These are phyloP conservation scores for Calvatia gigantea DNA, from an alignment of 768 basidiomycete genomes.

Conservation along the genomic window DNA sequence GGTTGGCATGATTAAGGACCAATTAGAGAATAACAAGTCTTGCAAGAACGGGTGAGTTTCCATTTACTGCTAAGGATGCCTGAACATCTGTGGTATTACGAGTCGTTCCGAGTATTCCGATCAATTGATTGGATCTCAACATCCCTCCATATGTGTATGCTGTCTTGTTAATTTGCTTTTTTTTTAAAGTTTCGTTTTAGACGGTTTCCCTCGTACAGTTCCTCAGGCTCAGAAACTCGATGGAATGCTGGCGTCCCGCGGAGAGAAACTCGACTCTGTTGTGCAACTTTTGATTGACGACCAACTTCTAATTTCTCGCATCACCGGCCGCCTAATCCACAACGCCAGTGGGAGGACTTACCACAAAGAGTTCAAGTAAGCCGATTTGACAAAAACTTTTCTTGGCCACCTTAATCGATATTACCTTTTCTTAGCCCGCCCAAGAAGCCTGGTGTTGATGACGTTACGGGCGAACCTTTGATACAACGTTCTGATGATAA, in stretches of 20 bases:
- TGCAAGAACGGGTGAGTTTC: constrained; percentile 91
- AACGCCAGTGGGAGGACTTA: constrained; percentile 86
- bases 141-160: constrained; percentile 17
- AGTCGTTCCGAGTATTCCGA: constrained; percentile 6
- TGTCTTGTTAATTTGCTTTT: constrained; percentile 11
- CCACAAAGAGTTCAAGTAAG: constrained; percentile 93
- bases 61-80: background rate
- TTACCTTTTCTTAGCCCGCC: constrained; percentile 66
- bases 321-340: constrained; percentile 95
- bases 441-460: constrained; percentile 93
- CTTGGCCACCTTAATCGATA: constrained; percentile 1
- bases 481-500: constrained; percentile 99
- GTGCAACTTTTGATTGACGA: constrained; percentile 92
- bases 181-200: constrained; percentile 89
- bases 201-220: constrained; percentile 99
- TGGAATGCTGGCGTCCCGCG: constrained; percentile 75
- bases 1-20: constrained; percentile 96
- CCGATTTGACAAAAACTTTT: constrained; percentile 13
- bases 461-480: constrained; percentile 92
- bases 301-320: constrained; percentile 93
- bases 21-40: constrained; percentile 86
- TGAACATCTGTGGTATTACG: background rate
- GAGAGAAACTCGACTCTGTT: constrained; percentile 90
- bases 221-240: constrained; percentile 96
- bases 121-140: constrained; percentile 6